A percentile compares a stretch with the other conserved stretches of the same genome.
These are phyloP conservation scores for Ehretia macrophylla DNA, from an alignment of 257 asterid species.

Conservation along the genomic window DNA sequence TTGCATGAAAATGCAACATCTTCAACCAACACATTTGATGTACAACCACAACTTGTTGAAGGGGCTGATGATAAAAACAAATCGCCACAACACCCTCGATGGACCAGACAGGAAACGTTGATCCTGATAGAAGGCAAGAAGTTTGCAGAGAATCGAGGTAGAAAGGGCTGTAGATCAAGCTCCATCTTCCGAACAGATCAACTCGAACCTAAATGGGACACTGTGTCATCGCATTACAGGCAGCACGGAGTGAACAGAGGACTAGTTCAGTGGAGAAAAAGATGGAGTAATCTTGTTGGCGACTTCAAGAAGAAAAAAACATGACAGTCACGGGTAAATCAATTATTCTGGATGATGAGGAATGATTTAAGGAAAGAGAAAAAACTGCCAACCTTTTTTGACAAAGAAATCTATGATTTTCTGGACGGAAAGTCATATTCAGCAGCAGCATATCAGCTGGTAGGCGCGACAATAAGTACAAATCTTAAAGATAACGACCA, in stretches of 20 bases:
- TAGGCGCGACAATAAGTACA: constrained; percentile 26
- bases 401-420: constrained; percentile 49
- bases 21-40: constrained; percentile 14
- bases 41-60: constrained; percentile 9
- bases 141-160: constrained; percentile 51
- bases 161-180: constrained; percentile 32
- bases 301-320: constrained; percentile 71
- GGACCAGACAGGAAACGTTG: constrained; percentile 69
- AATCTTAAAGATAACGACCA: constrained; percentile 32
- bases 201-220: constrained; percentile 64
- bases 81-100: constrained; percentile 63
- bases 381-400: constrained; percentile 62
- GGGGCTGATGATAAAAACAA: constrained; percentile 28
- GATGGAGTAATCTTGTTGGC: constrained; percentile 80
- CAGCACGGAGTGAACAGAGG: constrained; percentile 53
- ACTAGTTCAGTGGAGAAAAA: constrained; percentile 70
- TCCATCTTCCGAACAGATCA: constrained; percentile 33
- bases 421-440: constrained; percentile 51
- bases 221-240: constrained; percentile 62
- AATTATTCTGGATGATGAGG: constrained; percentile 63
- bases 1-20: constrained; percentile 25
- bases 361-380: constrained; percentile 59
- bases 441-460: constrained; percentile 32
- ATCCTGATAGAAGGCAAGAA: constrained; percentile 65
- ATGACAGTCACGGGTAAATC: constrained; percentile 40